Evolutionary conservation across 345 rosid genomes (phyloP).

Genomic region (Citrus mangshanensis): DNA sequence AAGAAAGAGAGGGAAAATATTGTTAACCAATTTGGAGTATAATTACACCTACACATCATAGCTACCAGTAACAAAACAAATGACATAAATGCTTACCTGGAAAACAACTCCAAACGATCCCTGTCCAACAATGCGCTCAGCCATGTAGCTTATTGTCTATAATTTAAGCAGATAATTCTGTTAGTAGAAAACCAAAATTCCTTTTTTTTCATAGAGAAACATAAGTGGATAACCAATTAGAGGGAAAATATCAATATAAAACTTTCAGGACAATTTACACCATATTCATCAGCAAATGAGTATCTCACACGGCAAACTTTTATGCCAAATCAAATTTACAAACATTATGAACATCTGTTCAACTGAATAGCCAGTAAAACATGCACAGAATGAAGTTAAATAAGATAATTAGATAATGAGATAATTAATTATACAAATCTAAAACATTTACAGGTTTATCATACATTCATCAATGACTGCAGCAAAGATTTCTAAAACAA

Average conservation of each 20-base stretch:
- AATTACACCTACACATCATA: neutral
- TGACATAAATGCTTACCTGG: slow-evolving; percentile 51
- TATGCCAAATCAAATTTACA: too few species aligned
- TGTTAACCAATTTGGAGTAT: neutral
- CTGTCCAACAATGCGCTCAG: slow-evolving; percentile 95
- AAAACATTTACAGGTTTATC: neutral
- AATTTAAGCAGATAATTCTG: slow-evolving; percentile 12
- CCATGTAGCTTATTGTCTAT: slow-evolving; percentile 98
- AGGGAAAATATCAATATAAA: neutral
- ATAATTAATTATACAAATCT: neutral
- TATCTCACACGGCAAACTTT: neutral
- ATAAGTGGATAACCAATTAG: neutral
- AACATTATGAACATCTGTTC: too few species aligned
- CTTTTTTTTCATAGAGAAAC: too few species aligned
- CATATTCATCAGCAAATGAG: neutral
- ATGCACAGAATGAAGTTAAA: neutral
- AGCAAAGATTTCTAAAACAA: neutral
- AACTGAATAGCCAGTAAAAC: neutral
- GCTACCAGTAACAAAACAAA: neutral
- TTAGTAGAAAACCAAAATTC: neutral
- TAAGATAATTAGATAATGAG: neutral
- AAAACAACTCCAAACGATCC: slow-evolving; percentile 99
- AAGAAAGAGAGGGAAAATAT: neutral
- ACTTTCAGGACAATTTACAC: neutral
- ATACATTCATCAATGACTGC: neutral